Evolutionary conservation across 306 rosid species (phyloP), one percentile per base, ranked within the genome.

Genomic region (Pyrus bretschneideri): DNA sequence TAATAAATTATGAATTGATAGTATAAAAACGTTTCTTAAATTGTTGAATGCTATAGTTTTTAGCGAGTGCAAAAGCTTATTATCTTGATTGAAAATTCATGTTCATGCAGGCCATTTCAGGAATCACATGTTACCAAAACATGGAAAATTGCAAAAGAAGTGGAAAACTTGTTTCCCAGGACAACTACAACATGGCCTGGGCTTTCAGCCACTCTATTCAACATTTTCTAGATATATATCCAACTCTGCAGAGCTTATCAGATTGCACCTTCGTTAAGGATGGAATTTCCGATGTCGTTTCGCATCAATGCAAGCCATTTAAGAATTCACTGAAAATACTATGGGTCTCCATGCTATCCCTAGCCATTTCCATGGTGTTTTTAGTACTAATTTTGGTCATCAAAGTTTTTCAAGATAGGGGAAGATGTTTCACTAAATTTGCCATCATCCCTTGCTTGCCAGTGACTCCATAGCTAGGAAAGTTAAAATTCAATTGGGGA

Each of bases 201-300:
- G 95, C 95, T 60, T 91, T 86, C 68, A 88, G 90, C 59, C 83
- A 84, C 52, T 86, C 86, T 1, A 71, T 84, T 19, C 93, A 92
- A 65, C 84, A 89, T 60, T 71, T 89, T 81, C 81, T 89, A 6
- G 81, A 88, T 60, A 81, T 88, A 71, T 85, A 85, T 82, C 91
- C 96, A 33, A 91, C 87, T 46, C 76, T 92, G 83, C 83, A 82
- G 75, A 87, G 71, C 65, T 80, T 92, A 15, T 74, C 90, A 62
- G 81, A 73, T 49, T 92, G 97, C 76, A 76, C 69, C 25, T 80
- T 88, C 45, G 87, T 89, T 49, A 85, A 79, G 77, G 82, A 80
- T 77, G 81, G 67, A 67, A 73, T 80, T 71, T 75, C 85, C 18
- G 83, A 92, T 19, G 86, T 88, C 49, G 85, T 85, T 85, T 72